Percentiles rank a stretch among this genome's conserved stretches.
phyloP scores from a whole-genome alignment of 2,329 filamentous ascomycete species.

The Fusarium armeniacum region DNA sequence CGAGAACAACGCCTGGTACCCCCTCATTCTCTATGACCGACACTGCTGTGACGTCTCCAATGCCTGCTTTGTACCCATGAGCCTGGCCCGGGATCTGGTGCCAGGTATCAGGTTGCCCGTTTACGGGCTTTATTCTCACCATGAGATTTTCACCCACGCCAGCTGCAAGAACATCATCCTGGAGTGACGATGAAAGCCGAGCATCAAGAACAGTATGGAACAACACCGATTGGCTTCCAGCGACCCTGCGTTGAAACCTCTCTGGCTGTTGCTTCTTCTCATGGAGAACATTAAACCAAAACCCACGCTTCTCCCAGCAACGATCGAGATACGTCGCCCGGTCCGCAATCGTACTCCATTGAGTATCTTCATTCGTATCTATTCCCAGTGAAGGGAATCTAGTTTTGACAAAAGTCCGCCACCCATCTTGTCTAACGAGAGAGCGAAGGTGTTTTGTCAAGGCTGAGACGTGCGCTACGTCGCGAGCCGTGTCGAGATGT shows the following conservation, averaged over 20 bases:
- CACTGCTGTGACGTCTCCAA: slow-evolving; percentile 65
- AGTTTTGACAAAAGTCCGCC: slow-evolving; percentile 64
- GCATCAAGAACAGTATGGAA: slow-evolving; percentile 66
- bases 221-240: slow-evolving; percentile 53
- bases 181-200: slow-evolving; percentile 53
- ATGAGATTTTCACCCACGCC: slow-evolving; percentile 67
- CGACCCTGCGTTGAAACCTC: slow-evolving; percentile 32
- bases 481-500: slow-evolving; percentile 63
- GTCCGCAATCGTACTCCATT: slow-evolving; percentile 60
- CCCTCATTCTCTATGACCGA: slow-evolving; percentile 58
- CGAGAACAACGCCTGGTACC: slow-evolving; percentile 58
- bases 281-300: slow-evolving; percentile 54
- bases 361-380: slow-evolving; percentile 44
- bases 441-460: slow-evolving; percentile 58
- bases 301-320: slow-evolving; percentile 66
- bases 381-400: slow-evolving; percentile 60
- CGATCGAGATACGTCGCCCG: slow-evolving; percentile 65
- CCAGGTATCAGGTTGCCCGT: slow-evolving; percentile 54
- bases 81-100: slow-evolving; percentile 56
- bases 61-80: slow-evolving; percentile 59
- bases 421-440: slow-evolving; percentile 60
- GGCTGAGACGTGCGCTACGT: slow-evolving; percentile 59
- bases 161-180: slow-evolving; percentile 64
- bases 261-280: slow-evolving; percentile 38
- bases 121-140: slow-evolving; percentile 56